Evolutionary conservation across 352 stramenopile genomes (phyloP), one percentile per base, ranked within the genome.

Genomic region (Thalassiosira livingstoniorum): DNA sequence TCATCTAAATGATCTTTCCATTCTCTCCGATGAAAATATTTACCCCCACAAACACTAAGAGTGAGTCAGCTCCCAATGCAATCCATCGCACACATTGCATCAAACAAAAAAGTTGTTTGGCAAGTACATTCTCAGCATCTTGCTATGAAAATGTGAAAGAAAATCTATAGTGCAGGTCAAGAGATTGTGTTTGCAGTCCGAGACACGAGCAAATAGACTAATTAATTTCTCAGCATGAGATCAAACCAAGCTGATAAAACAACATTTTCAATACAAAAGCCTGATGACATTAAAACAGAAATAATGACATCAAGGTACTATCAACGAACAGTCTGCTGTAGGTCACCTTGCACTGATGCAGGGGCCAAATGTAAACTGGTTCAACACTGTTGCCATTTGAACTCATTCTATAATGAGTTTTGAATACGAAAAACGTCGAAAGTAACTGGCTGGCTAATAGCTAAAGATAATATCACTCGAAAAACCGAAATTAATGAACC

Each of bases 101-200:
- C n/a, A n/a, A n/a, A n/a, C n/a, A n/a, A n/a, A n/a, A n/a, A n/a
- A n/a, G n/a, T n/a, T n/a, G n/a, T n/a, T n/a, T n/a, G n/a, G n/a
- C n/a, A n/a, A n/a, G 7, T 51, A 18, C 42, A 51, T 51, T 51
- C 42, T 51, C 7, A 51, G 7, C 18, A 18, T 51, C 42, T 51
- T n/a, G n/a, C 11, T 31, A 75, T 55, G 67, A 83, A 2, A 87
- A 80, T 43, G 35, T 87, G 18, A 65, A 85, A 42, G 70, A 85
- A 67, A 80, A 80, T 34, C 54, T 85, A 35, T 61, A 45, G 35
- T 84, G 61, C 67, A 1, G 4, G 23, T 25, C 15, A 31, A 34
- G 34, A 11, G 55, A 32, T 21, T 3, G 43, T 31, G 13, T 15
- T 13, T 21, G 53, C 18, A 32, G n/a, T 61, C 7, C n/a, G 7